phyloP scores from a whole-genome alignment of 352 stramenopile genomes.

The Globisporangium heterothallicum region DNA sequence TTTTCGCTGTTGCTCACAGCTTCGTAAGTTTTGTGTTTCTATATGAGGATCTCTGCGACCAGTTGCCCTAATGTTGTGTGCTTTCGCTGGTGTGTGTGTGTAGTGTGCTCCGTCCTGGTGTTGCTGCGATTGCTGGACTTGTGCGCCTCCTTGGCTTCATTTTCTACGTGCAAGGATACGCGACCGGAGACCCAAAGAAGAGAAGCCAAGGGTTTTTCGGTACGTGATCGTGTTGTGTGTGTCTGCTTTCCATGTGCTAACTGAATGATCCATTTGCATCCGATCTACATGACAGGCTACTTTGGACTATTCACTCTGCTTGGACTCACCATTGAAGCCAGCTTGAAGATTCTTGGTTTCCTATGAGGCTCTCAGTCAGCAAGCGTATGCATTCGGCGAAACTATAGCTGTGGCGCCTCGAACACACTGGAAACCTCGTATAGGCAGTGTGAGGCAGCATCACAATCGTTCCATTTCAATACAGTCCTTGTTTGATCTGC shows the following conservation, averaged over 20 bases:
- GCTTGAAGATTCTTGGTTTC: slow-evolving; percentile 23
- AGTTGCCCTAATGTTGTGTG: too few relatives aligned
- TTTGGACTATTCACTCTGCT: slow-evolving; percentile 33
- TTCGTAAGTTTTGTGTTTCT: not conserved
- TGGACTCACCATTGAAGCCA: slow-evolving; percentile 28
- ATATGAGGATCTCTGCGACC: not conserved
- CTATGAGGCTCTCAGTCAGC: slow-evolving; percentile 19
- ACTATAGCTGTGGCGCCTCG: too few relatives aligned
- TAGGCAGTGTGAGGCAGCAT: too few relatives aligned
- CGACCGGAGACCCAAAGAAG: slow-evolving; percentile 56
- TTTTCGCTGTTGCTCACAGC: slow-evolving; percentile 1
- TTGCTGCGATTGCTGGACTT: slow-evolving; percentile 47
- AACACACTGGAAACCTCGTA: too few relatives aligned
- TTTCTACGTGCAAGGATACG: slow-evolving; percentile 60
- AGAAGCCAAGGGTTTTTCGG: slow-evolving; percentile 52
- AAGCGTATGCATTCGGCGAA: not conserved
- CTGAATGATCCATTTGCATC: not conserved
- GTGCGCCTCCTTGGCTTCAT: slow-evolving; percentile 62
- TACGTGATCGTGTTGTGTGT: slow-evolving; percentile 22
- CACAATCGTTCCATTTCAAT: too few relatives aligned
- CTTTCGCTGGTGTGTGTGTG: not conserved
- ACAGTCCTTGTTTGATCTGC: too few relatives aligned
- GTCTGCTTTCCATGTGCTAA: not conserved
- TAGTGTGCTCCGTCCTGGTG: slow-evolving; percentile 56
- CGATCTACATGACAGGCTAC: slow-evolving; percentile 29